Evolutionary conservation across 2,329 filamentous ascomycete genomes (phyloP), one percentile per base, ranked within the genome.

Genomic region (Zymoseptoria pseudotritici): DNA sequence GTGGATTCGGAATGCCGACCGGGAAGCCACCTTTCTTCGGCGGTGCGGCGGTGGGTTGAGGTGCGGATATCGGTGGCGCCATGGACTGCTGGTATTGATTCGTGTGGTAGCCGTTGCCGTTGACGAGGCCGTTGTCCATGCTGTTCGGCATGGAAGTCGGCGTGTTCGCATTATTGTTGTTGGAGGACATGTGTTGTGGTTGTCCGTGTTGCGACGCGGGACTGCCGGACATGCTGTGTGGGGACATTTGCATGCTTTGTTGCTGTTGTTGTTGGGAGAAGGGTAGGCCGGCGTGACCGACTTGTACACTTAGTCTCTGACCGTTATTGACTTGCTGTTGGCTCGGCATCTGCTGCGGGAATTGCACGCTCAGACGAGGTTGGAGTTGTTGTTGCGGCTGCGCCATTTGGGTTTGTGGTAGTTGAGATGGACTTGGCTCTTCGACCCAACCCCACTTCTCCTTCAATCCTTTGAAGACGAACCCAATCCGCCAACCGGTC

Each of bases 401-500:
- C 26, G 68, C 69, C 8, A 63, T 68, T 63, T 75, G 62, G 64
- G 72, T 63, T 66, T 77, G 70, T 66, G 75, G 62, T 66, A 65
- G 69, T 68, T 74, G 72, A 64, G 76, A 75, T 57, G 70, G 68
- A 50, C 68, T 70, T 29, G 70, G 69, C 54, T 73, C 74, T 50
- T 81, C 78, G 64, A 82, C 80, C 87, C 89, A 93, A 6, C 86
- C 87, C 92, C 92, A 97, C 61, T 83, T 83, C 64, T 83, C 81
- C 70, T 86, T 89, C 42, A 97, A 81, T 60, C 90, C 87, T 50
- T 82, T 80, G 67, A 88, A 83, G n/a, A 94, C 79, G 60, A 86
- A 86, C 2, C 82, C 84, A 4, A 93, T 83, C 46, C 84, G 83
- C 90, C 90, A 95, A 13, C 90, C 90, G 0, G 89, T 91, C 66